Conservation (phyloP, 768 basidiomycete species). For the Dictyophora rubrovolvata region DNA sequence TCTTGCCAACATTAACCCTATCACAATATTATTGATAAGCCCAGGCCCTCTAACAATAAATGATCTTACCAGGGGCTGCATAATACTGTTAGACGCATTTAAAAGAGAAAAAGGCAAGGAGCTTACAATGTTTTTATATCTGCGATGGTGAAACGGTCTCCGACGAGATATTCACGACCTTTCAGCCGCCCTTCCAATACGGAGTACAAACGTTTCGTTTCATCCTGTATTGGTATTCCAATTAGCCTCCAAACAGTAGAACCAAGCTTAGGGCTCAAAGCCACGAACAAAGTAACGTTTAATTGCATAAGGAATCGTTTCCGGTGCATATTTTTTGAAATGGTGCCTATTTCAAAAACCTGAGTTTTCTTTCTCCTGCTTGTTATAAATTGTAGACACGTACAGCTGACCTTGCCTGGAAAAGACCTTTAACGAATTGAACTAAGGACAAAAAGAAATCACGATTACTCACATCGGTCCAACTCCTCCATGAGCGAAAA, state of each 20-base stretch:
- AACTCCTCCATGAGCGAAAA: constrained; percentile 77
- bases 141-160: constrained; percentile 66
- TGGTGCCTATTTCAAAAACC: constrained; percentile 41
- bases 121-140: constrained; percentile 57
- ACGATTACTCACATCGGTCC: constrained; percentile 67
- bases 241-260: neutral
- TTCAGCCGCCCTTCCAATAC: constrained; percentile 73
- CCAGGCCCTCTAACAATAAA: neutral
- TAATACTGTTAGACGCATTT: neutral
- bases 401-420: constrained; percentile 7
- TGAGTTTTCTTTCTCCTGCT: neutral
- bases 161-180: constrained; percentile 69
- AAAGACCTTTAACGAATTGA: neutral
- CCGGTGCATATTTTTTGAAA: constrained; percentile 53
- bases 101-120: neutral
- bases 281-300: constrained; percentile 28
- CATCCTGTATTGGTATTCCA: constrained; percentile 29
- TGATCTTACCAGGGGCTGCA: constrained; percentile 5
- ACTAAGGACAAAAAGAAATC: neutral
- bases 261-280: neutral
- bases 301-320: constrained; percentile 36
- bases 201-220: constrained; percentile 74
- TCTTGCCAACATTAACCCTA: neutral
- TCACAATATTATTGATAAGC: neutral
- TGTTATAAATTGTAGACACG: neutral